Conservation (phyloP, 805 yeast genomes). For the Wilhelminamyces savonicus region DNA sequence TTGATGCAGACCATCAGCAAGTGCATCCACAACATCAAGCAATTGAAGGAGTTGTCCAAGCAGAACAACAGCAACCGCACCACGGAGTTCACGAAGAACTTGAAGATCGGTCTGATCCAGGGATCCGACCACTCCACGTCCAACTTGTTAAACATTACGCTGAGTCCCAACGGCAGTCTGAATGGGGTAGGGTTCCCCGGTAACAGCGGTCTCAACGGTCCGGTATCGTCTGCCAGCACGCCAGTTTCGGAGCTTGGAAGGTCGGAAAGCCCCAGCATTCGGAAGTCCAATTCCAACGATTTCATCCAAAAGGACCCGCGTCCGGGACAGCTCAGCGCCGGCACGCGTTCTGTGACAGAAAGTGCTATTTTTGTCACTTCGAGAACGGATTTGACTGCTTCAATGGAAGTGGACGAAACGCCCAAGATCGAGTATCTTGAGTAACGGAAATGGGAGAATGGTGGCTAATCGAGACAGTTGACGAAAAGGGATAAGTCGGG, state of each 20-base stretch:
- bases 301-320: slow-evolving; percentile 9
- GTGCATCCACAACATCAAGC: slow-evolving; percentile 67
- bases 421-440: slow-evolving; percentile 13
- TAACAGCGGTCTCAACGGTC: slow-evolving; percentile 4
- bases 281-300: slow-evolving; percentile 27
- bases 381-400: slow-evolving; percentile 4
- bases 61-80: slow-evolving; percentile 40
- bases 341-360: slow-evolving; percentile 29
- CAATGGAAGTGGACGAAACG: slow-evolving; percentile 12
- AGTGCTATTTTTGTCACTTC: slow-evolving; percentile 14
- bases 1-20: slow-evolving; percentile 80
- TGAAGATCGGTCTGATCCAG: slow-evolving; percentile 31
- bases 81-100: slow-evolving; percentile 40
- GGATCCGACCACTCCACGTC: slow-evolving; percentile 9
- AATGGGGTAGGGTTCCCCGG: slow-evolving; percentile 1
- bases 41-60: slow-evolving; percentile 50
- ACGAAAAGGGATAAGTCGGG: too few relatives aligned
- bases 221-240: slow-evolving; percentile 10
- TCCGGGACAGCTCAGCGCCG: slow-evolving; percentile 26
- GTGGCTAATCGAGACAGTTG: too few relatives aligned
- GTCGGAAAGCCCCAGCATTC: slow-evolving; percentile 14
- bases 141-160: slow-evolving; percentile 5
- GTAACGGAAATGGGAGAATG: slow-evolving; percentile 1
- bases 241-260: slow-evolving; percentile 6
- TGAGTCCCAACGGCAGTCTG: slow-evolving; percentile 8